phyloP scores from a whole-genome alignment of 257 asterid genomes.

The Ehretia macrophylla region DNA sequence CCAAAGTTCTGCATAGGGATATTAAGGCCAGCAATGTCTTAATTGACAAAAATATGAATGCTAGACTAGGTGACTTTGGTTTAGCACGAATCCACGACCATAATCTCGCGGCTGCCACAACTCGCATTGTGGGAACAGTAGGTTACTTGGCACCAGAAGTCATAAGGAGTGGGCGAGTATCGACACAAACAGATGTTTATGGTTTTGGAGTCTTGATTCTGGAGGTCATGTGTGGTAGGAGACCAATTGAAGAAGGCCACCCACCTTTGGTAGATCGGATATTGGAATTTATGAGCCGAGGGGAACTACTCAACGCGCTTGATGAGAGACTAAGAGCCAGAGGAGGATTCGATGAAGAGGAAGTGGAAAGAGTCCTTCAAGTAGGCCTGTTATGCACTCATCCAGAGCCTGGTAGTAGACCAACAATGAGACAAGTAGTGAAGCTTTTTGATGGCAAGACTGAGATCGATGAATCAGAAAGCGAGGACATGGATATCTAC shows the following conservation, averaged over 20 bases:
- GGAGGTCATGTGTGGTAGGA: slow-evolving; percentile 62
- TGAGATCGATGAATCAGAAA: slow-evolving; percentile 31
- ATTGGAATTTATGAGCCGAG: slow-evolving; percentile 42
- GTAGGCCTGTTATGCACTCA: slow-evolving; percentile 53
- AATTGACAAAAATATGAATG: slow-evolving; percentile 62
- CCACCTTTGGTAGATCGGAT: slow-evolving; percentile 53
- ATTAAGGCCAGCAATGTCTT: slow-evolving; percentile 69
- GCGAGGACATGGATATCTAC: slow-evolving; percentile 36
- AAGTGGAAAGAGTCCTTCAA: slow-evolving; percentile 43
- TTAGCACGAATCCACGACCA: slow-evolving; percentile 67
- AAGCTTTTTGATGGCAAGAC: slow-evolving; percentile 46
- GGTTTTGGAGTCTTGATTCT: slow-evolving; percentile 50
- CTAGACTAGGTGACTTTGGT: slow-evolving; percentile 71
- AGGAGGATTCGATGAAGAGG: slow-evolving; percentile 37
- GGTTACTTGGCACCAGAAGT: slow-evolving; percentile 72
- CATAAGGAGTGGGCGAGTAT: slow-evolving; percentile 48
- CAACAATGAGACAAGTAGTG: slow-evolving; percentile 65
- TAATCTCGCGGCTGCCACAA: slow-evolving; percentile 52
- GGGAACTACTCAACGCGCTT: slow-evolving; percentile 34
- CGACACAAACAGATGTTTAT: slow-evolving; percentile 51
- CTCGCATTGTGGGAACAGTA: slow-evolving; percentile 66
- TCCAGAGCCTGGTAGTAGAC: slow-evolving; percentile 46
- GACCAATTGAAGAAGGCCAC: slow-evolving; percentile 46
- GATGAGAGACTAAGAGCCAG: slow-evolving; percentile 25
- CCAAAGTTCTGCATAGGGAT: slow-evolving; percentile 61